Percentiles rank a stretch among this genome's conserved stretches.
Evolutionary conservation across 176 grass and related monocot species (phyloP).

Genomic region (Zea luxurians): DNA sequence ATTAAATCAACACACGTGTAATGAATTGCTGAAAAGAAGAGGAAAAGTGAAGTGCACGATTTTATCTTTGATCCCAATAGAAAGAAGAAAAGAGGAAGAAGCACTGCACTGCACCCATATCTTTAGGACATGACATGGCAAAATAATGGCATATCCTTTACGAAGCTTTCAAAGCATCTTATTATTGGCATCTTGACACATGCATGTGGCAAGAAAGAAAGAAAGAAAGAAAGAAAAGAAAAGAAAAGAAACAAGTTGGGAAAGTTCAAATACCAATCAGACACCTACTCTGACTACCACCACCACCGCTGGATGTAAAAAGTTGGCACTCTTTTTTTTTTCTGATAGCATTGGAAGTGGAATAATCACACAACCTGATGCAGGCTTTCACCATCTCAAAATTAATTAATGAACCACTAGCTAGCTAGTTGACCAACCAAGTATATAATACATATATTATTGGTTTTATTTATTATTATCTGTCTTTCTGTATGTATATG

Average conservation of each 20-base stretch:
- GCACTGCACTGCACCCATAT: slow-evolving; percentile 9
- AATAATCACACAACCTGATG: slow-evolving; percentile 9
- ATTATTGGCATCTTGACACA: slow-evolving; percentile 42
- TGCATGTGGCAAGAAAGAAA: not conserved
- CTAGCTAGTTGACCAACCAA: slow-evolving; percentile 38
- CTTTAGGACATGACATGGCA: slow-evolving; percentile 31
- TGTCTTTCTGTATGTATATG: not conserved
- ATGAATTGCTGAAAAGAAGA: not conserved
- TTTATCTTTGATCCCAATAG: not conserved
- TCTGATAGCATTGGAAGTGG: slow-evolving; percentile 6
- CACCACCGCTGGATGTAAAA: not conserved
- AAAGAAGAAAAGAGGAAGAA: not conserved
- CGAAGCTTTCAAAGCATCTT: slow-evolving; percentile 41
- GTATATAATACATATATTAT: not conserved
- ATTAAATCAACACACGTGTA: no score
- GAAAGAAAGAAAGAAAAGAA: not conserved
- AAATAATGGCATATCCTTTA: slow-evolving; percentile 24
- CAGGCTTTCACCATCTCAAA: slow-evolving; percentile 6
- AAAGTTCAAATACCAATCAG: slow-evolving; percentile 30
- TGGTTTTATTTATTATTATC: not conserved
- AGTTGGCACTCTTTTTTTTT: not conserved
- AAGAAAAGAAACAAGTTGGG: slow-evolving; percentile 6
- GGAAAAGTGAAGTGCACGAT: not conserved
- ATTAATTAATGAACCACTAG: slow-evolving; percentile 2
- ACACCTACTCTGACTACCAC: slow-evolving; percentile 19